Percentiles rank a stretch among this genome's conserved stretches.
Conservation (phyloP, 257 asterid species). For the Thymus quinquecostatus region DNA sequence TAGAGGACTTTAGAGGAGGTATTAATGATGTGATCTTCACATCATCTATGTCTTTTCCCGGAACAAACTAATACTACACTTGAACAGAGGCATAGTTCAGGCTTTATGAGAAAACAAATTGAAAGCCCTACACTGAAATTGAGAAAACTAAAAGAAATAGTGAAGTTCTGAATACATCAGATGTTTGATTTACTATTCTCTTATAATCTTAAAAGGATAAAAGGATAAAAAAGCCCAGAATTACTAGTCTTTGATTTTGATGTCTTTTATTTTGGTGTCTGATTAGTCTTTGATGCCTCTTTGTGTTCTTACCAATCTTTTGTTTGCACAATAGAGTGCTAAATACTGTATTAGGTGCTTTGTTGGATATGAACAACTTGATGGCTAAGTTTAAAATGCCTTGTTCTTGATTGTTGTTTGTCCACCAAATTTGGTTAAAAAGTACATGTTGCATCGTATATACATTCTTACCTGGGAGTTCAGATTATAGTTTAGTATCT, state of each 20-base stretch:
- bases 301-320: too few relatives aligned
- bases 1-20: background rate
- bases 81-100: background rate
- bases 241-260: constrained; percentile 16
- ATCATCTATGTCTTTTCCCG: background rate
- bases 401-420: too few relatives aligned
- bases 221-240: background rate
- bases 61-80: background rate
- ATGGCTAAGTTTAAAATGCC: too few relatives aligned
- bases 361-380: too few relatives aligned
- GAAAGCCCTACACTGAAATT: background rate
- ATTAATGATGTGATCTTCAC: background rate
- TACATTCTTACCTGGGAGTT: too few relatives aligned
- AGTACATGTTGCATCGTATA: too few relatives aligned
- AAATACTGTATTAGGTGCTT: too few relatives aligned
- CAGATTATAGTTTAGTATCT: too few relatives aligned
- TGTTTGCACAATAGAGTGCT: too few relatives aligned
- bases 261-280: constrained; percentile 21
- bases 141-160: background rate
- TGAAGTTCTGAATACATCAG: background rate
- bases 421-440: too few relatives aligned
- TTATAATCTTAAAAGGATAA: background rate
- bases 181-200: background rate
- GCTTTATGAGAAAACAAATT: background rate
- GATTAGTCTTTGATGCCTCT: constrained; percentile 21